These are phyloP conservation scores for Linum lewisii DNA, from an alignment of 345 rosid species.

Conservation along the genomic window DNA sequence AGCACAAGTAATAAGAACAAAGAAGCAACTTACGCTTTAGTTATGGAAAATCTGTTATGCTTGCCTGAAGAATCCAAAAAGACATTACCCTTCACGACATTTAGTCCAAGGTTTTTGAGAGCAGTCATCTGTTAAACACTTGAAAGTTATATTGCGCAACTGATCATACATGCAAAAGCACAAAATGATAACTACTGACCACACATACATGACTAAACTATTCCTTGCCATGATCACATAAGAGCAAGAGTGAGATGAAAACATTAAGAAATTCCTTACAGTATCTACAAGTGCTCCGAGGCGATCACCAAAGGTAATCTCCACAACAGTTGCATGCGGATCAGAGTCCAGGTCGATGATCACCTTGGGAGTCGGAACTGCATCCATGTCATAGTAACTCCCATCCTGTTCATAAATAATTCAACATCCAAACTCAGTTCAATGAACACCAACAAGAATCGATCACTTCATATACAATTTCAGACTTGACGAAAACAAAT, in stretches of 20 bases:
- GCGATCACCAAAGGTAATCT: conserved; percentile 94
- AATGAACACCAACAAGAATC: neutral
- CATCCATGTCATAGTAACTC: conserved; percentile 15
- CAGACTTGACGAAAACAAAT: neutral
- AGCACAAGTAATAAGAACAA: neutral
- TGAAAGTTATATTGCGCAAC: conserved; percentile 2
- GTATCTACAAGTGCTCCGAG: conserved; percentile 95
- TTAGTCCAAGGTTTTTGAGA: conserved; percentile 79
- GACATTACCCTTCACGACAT: conserved; percentile 80
- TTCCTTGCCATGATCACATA: neutral
- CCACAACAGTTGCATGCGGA: conserved; percentile 72
- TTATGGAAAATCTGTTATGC: conserved; percentile 67
- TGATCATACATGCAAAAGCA: neutral
- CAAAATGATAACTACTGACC: too few relatives aligned
- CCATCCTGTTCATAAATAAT: conserved; percentile 30
- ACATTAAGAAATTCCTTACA: conserved; percentile 21
- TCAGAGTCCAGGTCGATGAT: conserved; percentile 84
- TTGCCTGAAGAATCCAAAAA: conserved; percentile 64
- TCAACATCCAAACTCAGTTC: neutral
- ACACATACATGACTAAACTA: too few relatives aligned
- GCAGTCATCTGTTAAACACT: conserved; percentile 59
- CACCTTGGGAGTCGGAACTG: conserved; percentile 61
- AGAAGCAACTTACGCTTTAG: conserved; percentile 48
- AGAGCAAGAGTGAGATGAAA: neutral
- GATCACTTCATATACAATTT: neutral